phyloP scores from a whole-genome alignment of 768 basidiomycete species.

The Lactarius deliciosus region DNA sequence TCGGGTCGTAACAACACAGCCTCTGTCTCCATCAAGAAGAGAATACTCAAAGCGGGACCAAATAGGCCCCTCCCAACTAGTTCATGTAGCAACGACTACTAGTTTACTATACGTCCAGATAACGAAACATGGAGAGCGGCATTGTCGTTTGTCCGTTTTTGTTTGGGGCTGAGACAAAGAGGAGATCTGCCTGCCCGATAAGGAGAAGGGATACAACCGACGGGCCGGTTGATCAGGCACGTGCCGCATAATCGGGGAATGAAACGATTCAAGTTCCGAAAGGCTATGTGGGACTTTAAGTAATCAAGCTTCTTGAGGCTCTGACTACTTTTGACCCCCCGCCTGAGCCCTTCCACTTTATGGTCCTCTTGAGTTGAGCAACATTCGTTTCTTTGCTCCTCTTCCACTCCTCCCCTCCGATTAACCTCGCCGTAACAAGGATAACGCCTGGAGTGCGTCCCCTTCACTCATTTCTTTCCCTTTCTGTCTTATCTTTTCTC shows the following conservation, averaged over 20 bases:
- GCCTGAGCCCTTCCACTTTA: constrained; percentile 21
- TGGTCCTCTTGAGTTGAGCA: constrained; percentile 30
- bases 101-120: neutral
- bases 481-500: constrained; percentile 8
- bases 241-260: constrained; percentile 18
- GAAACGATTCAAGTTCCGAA: constrained; percentile 19
- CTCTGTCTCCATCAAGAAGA: neutral
- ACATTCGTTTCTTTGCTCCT: constrained; percentile 33
- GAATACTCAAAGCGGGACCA: neutral
- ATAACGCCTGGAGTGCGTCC: constrained; percentile 50
- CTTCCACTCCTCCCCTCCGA: constrained; percentile 37
- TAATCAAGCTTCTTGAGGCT: constrained; percentile 5
- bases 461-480: neutral
- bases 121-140: neutral
- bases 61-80: neutral
- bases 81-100: neutral
- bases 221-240: constrained; percentile 25
- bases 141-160: neutral
- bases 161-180: neutral
- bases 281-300: constrained; percentile 14
- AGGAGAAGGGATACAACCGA: constrained; percentile 18
- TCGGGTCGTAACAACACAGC: constrained; percentile 7
- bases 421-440: constrained; percentile 51
- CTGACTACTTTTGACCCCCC: constrained; percentile 18
- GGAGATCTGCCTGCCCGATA: constrained; percentile 23